Evolutionary conservation across 441 rosid genomes (phyloP), one percentile per base, ranked within the genome.

Genomic region (Metrosideros polymorpha): DNA sequence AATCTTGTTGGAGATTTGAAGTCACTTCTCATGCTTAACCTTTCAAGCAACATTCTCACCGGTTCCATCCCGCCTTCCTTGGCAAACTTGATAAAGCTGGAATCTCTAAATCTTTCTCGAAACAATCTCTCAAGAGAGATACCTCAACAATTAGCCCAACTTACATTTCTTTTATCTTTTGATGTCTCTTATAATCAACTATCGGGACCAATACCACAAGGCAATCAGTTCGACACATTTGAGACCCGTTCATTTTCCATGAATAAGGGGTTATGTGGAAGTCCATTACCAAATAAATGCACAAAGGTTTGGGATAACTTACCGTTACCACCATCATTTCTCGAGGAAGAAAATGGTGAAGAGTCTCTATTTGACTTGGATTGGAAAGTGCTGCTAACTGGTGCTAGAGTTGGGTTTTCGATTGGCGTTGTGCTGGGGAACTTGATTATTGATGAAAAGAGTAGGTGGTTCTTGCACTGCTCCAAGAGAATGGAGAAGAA

Each of bases 241-340:
- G 0, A 0, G 0, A 13, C 3, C 0, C 0, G n/a, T 57, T 57
- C 63, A 13, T 57, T 57, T 1, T 0, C 63, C 63, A 13, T n/a
- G 18, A 57, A 57, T n/a, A 18, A 57, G 18, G 32, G 63, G 4
- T 57, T 57, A 57, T n/a, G 63, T 0, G 32, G 63, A 27, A 27
- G 30, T 57, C 63, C 32, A 12, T 57, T 57, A 9, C 63, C 4
- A n/a, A 57, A n/a, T 6, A n/a, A 57, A n/a, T 57, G 63, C 32
- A 12, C 32, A 1, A 57, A 0, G 0, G 0, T 3, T 12, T 18
- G 32, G 32, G 63, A 57, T 57, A 13, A 6, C 32, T 57, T 57
- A n/a, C 0, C 18, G 25, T 55, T 55, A 9, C 29, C 59, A 25
- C 6, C 29, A 10, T 12, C 59, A n/a, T n/a, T n/a, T 55, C 29